Evolutionary conservation across 1,284 basidiomycete genomes (phyloP).

Genomic region (Microbotryum scabiosae): DNA sequence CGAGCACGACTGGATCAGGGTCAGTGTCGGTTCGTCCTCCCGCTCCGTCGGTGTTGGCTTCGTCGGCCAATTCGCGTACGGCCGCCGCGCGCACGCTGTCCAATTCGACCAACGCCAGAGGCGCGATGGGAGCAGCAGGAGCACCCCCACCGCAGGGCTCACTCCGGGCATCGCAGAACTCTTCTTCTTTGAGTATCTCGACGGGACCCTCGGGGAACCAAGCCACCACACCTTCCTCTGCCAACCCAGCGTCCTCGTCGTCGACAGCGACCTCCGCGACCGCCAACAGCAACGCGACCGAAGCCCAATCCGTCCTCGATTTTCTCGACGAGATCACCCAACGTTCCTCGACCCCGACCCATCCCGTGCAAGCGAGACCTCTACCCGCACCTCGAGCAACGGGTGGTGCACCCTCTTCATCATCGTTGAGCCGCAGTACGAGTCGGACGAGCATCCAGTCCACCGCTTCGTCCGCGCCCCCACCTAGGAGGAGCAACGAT

Average conservation of each 20-base stretch:
- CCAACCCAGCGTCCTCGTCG: not conserved
- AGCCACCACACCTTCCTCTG: conserved; percentile 1
- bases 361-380: conserved; percentile 26
- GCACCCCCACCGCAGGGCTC: not conserved
- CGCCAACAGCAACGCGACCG: conserved; percentile 36
- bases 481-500: conserved; percentile 17
- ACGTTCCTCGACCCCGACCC: conserved; percentile 46
- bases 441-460: conserved; percentile 8
- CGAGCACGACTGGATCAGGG: not conserved
- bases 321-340: conserved; percentile 91
- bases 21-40: no score
- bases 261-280: conserved; percentile 9
- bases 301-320: conserved; percentile 63
- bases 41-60: no score
- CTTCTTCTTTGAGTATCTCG: conserved; percentile 1
- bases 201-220: not conserved
- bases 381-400: conserved; percentile 1
- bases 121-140: not conserved
- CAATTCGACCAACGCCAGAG: not conserved
- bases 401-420: not conserved
- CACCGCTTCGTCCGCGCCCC: not conserved
- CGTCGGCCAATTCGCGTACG: not conserved
- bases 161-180: not conserved
- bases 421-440: conserved; percentile 3
- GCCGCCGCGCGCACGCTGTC: conserved; percentile 10